Evolutionary conservation across 2,329 filamentous ascomycete genomes (phyloP).

Genomic region (Verticillium nonalfalfae): DNA sequence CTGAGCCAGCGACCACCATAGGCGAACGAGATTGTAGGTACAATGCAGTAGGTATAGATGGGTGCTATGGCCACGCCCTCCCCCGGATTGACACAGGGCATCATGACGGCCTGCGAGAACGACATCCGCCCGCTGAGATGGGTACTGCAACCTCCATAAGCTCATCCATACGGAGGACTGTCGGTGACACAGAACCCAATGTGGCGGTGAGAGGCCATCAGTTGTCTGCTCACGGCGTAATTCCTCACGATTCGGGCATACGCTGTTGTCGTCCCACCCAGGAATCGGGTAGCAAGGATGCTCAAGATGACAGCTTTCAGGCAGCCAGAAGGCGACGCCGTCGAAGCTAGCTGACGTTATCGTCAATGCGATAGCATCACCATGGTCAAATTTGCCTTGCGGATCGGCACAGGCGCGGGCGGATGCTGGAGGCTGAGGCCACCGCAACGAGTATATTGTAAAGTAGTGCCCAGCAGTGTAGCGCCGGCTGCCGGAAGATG

Average conservation of each 20-base stretch:
- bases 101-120: neutral
- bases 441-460: neutral
- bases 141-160: neutral
- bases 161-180: slow-evolving; percentile 4
- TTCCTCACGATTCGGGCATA: slow-evolving; percentile 9
- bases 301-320: neutral
- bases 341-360: neutral
- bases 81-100: neutral
- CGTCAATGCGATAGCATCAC: neutral
- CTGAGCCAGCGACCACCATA: neutral
- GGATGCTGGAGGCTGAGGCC: neutral
- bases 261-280: slow-evolving; percentile 2
- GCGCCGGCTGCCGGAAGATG: neutral
- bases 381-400: neutral
- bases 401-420: neutral
- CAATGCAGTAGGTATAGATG: no score
- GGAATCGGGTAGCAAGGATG: slow-evolving; percentile 11
- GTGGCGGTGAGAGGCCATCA: slow-evolving; percentile 12
- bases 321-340: neutral
- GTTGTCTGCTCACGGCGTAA: slow-evolving; percentile 5
- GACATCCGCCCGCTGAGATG: neutral
- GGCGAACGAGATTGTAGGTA: neutral
- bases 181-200: slow-evolving; percentile 14
- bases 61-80: neutral
- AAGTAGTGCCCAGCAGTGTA: neutral